A percentile compares a stretch with the other conserved stretches of the same genome.
Conservation (phyloP, 306 rosid species). For the Alnus rubra region DNA sequence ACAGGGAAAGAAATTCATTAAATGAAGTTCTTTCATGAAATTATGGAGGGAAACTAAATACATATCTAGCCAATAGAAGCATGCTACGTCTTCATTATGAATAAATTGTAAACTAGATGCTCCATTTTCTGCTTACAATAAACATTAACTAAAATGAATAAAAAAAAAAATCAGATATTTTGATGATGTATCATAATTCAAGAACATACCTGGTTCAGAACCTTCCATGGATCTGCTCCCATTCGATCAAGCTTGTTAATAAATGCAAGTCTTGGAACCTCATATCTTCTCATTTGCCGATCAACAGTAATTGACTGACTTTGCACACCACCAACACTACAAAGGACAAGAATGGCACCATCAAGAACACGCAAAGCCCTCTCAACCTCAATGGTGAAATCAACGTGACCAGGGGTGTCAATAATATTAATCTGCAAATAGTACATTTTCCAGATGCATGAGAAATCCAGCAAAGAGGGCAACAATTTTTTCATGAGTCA, state of each 20-base stretch:
- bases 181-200: slow-evolving; percentile 22
- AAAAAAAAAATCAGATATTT: background rate
- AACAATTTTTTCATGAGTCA: background rate
- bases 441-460: slow-evolving; percentile 18
- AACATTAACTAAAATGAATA: background rate
- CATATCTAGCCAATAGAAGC: no score
- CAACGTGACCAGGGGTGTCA: slow-evolving; percentile 98
- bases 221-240: slow-evolving; percentile 99
- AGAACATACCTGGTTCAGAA: slow-evolving; percentile 75
- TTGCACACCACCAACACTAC: slow-evolving; percentile 99
- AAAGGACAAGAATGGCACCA: slow-evolving; percentile 97
- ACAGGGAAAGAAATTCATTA: background rate
- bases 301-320: slow-evolving; percentile 98
- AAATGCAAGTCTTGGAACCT: slow-evolving; percentile 94
- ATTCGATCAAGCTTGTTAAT: slow-evolving; percentile 95
- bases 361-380: slow-evolving; percentile 98
- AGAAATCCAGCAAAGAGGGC: slow-evolving; percentile 7
- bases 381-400: slow-evolving; percentile 97
- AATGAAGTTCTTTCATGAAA: background rate
- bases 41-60: background rate
- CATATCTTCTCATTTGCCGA: slow-evolving; percentile 96
- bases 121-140: background rate
- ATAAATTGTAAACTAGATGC: background rate
- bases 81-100: background rate
- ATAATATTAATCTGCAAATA: slow-evolving; percentile 85